Conservation (phyloP, 2,329 filamentous ascomycete genomes). For the Aulographum hederae region DNA sequence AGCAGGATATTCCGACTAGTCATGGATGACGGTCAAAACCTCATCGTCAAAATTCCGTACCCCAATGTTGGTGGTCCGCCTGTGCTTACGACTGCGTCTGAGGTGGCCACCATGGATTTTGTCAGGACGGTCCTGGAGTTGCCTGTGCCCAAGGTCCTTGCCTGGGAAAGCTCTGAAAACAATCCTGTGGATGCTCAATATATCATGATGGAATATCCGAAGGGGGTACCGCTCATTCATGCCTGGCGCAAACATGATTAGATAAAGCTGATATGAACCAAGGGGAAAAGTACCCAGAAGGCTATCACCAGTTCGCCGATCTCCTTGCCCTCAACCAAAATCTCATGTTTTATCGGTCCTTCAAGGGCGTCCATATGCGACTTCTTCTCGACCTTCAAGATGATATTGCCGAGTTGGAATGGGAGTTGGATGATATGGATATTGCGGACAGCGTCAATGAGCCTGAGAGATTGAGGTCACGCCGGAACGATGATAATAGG, state of each 20-base stretch:
- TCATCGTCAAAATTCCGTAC: too few relatives aligned
- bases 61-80: too few relatives aligned
- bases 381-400: slow-evolving; percentile 19
- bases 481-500: too few relatives aligned
- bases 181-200: slow-evolving; percentile 4
- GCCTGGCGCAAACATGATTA: not conserved
- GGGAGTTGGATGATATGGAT: slow-evolving; percentile 15
- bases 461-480: too few relatives aligned
- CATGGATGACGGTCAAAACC: too few relatives aligned
- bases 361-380: slow-evolving; percentile 20
- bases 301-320: slow-evolving; percentile 19
- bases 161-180: too few relatives aligned
- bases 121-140: too few relatives aligned
- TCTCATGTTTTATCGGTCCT: slow-evolving; percentile 21
- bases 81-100: too few relatives aligned
- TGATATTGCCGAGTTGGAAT: slow-evolving; percentile 18
- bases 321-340: slow-evolving; percentile 21
- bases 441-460: slow-evolving; percentile 6
- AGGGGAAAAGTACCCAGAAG: slow-evolving; percentile 20
- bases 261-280: slow-evolving; percentile 1
- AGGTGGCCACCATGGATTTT: too few relatives aligned
- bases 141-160: too few relatives aligned
- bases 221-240: slow-evolving; percentile 2
- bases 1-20: too few relatives aligned
- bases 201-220: slow-evolving; percentile 5